Evolutionary conservation across 2,329 filamentous ascomycete genomes (phyloP), one percentile per base, ranked within the genome.

Genomic region (Sordariomycetes sp.): DNA sequence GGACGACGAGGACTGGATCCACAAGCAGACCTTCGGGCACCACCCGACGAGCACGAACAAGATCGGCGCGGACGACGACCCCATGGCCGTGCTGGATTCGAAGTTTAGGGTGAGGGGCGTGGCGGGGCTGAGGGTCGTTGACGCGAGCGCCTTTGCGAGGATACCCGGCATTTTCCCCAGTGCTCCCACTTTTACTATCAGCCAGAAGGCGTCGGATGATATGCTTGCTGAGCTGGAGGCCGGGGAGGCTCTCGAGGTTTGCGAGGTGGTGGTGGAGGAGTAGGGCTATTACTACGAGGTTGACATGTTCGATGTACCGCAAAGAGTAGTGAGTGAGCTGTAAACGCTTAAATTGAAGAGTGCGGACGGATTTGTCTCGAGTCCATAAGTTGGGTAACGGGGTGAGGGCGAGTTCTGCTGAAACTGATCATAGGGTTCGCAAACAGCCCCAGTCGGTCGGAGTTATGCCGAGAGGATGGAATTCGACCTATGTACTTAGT

Each of bases 131-230:
- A 71, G 83, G 32, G 83, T 86, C 2, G 83, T 87, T 0, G 83
- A 87, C 69, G 83, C 81, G 0, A 79, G 75, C 25, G 74, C 79
- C 1, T 86, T 80, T 53, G 79, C 81, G 1, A 72, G 72, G 58
- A 81, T 72, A 32, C 72, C 72, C 1, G 81, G 81, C 20, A 62
- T 68, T 3, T 61, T 77, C 72, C 57, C 83, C 73, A 71, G 73
- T 0, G 65, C 79, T 7, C 74, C 80, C 3, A 79, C 76, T 0
- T 83, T 80, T 63, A 82, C 84, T 74, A 71, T 82, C 20, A 76
- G 75, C 28, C 81, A 85, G 71, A 86, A 85, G 74, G 82, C 82
- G 1, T 78, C 79, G 3, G 82, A 84, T 67, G 76, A 76, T 6
- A 84, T 86, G 61, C 64, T 62, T 54, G 50, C 56, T 7, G 56